Conservation (phyloP, 352 stramenopile genomes). For the Pythium sp. region DNA sequence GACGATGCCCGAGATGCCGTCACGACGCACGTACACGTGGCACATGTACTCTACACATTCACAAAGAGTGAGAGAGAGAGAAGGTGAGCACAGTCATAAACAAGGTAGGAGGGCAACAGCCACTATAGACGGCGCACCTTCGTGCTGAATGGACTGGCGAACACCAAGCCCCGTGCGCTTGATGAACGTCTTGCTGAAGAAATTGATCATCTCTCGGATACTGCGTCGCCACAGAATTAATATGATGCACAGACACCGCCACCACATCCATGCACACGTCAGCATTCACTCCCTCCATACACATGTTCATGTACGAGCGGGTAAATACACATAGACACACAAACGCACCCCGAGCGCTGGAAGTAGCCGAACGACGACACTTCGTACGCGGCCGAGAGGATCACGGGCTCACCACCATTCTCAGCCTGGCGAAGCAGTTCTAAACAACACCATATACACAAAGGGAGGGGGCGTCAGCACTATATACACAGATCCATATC, state of each 20-base stretch:
- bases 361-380: conserved; percentile 87
- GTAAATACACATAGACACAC: background rate
- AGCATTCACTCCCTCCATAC: background rate
- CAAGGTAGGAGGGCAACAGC: background rate
- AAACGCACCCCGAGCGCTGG: conserved; percentile 71
- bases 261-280: conserved; percentile 1
- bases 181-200: conserved; percentile 99
- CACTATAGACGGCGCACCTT: conserved; percentile 53
- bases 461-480: conserved; percentile 3
- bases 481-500: background rate
- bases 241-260: no score
- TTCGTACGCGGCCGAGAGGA: conserved; percentile 68
- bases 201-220: conserved; percentile 98
- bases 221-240: conserved; percentile 27
- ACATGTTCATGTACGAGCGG: background rate
- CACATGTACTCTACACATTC: conserved; percentile 93
- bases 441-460: conserved; percentile 21
- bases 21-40: conserved; percentile 97
- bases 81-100: conserved; percentile 9
- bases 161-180: conserved; percentile 96
- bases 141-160: conserved; percentile 97
- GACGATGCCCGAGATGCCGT: conserved; percentile 95
- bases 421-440: conserved; percentile 70
- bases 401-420: conserved; percentile 54
- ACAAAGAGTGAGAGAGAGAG: background rate